Evolutionary conservation across 106 monocot species (phyloP).

Genomic region (Phalaenopsis equestris): DNA sequence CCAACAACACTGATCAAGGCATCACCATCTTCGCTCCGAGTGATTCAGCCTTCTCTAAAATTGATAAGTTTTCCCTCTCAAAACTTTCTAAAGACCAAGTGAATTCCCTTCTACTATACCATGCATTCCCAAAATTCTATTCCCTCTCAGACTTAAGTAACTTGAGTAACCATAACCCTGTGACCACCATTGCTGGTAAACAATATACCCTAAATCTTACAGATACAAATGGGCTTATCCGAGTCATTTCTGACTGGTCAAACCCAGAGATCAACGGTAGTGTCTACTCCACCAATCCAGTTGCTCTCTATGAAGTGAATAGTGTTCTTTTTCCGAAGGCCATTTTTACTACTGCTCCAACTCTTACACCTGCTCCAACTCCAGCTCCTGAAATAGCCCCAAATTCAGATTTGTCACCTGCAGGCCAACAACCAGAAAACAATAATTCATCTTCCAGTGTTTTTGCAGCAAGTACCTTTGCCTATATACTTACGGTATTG

Average conservation of each 20-base stretch:
- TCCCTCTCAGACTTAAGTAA: slow-evolving; percentile 73
- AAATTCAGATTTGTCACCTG: neutral
- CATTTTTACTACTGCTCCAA: slow-evolving; percentile 53
- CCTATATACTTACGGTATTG: neutral
- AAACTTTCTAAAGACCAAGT: slow-evolving; percentile 76
- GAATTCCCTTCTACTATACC: slow-evolving; percentile 68
- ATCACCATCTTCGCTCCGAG: slow-evolving; percentile 86
- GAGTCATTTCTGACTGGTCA: slow-evolving; percentile 54
- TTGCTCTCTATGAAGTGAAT: slow-evolving; percentile 63
- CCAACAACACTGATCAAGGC: slow-evolving; percentile 69
- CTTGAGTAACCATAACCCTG: slow-evolving; percentile 44
- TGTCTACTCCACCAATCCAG: slow-evolving; percentile 58
- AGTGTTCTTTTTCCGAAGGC: slow-evolving; percentile 59
- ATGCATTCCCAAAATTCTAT: slow-evolving; percentile 79
- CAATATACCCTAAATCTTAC: slow-evolving; percentile 59
- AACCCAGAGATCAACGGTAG: slow-evolving; percentile 72
- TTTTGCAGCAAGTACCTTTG: neutral
- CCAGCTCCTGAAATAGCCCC: slow-evolving; percentile 21
- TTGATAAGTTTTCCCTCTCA: slow-evolving; percentile 50
- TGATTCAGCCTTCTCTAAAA: slow-evolving; percentile 60
- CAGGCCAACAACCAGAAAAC: neutral
- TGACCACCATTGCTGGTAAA: slow-evolving; percentile 63
- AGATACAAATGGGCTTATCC: slow-evolving; percentile 43
- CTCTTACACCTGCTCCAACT: slow-evolving; percentile 48
- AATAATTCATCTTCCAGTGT: neutral